phyloP scores from a whole-genome alignment of 192 early-diverging fungal species.

The Backusella luteola region DNA sequence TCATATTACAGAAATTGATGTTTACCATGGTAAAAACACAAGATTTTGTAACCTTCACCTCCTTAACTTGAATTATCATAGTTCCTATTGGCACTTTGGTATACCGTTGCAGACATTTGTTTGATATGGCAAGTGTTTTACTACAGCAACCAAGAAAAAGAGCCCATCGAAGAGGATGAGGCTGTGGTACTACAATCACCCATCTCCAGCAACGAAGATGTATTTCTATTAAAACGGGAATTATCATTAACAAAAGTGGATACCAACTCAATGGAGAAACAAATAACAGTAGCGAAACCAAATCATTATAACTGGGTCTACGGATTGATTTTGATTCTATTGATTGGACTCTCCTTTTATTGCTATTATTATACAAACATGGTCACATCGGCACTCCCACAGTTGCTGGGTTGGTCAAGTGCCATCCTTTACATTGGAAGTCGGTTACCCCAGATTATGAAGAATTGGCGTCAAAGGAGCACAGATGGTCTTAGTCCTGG shows the following conservation, averaged over 20 bases:
- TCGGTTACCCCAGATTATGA: slow-evolving; percentile 78
- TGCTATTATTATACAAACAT: not conserved
- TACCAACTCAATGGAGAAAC: not conserved
- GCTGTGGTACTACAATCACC: not conserved
- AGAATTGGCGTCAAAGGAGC: slow-evolving; percentile 68
- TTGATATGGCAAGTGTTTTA: slow-evolving; percentile 65
- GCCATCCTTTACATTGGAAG: slow-evolving; percentile 69
- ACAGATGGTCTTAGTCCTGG: slow-evolving; percentile 75
- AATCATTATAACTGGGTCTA: not conserved
- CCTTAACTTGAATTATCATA: not conserved
- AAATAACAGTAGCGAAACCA: not conserved
- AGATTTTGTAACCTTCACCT: not conserved
- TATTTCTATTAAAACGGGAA: not conserved
- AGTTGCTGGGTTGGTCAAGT: slow-evolving; percentile 73
- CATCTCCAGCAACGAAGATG: not conserved
- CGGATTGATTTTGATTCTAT: not conserved
- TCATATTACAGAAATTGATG: slow-evolving; percentile 63
- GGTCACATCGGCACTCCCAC: slow-evolving; percentile 35
- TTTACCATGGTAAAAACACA: slow-evolving; percentile 59
- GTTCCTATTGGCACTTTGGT: slow-evolving; percentile 69
- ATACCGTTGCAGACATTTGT: slow-evolving; percentile 64
- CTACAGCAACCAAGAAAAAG: slow-evolving; percentile 30
- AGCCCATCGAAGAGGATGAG: not conserved
- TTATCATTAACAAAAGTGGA: not conserved
- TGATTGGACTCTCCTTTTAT: not conserved